Percentiles rank a stretch among this genome's conserved stretches.
phyloP scores from a whole-genome alignment of 1,284 basidiomycete genomes.

The Leucoagaricus sp. region DNA sequence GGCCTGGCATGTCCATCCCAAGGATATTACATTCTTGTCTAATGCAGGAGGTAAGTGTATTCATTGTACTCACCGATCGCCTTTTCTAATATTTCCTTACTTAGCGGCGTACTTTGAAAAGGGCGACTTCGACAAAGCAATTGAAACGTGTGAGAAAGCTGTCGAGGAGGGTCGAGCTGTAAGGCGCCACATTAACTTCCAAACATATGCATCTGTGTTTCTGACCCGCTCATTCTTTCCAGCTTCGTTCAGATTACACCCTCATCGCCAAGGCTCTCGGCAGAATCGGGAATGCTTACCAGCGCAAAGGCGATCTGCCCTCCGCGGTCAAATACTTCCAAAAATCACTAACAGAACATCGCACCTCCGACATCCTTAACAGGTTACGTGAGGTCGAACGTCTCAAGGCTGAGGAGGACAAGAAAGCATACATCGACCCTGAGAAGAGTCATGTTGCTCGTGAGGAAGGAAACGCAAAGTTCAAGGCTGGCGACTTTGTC shows the following conservation, averaged over 20 bases:
- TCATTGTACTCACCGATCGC: background rate
- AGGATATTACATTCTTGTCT: constrained; percentile 93
- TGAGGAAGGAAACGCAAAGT: constrained; percentile 90
- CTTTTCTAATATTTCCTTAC: constrained; percentile 10
- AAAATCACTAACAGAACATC: constrained; percentile 95
- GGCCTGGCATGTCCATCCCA: constrained; percentile 93
- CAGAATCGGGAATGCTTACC: constrained; percentile 86
- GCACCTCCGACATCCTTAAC: constrained; percentile 90
- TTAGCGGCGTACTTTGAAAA: constrained; percentile 92
- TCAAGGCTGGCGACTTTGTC: constrained; percentile 92
- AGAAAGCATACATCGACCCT: constrained; percentile 88
- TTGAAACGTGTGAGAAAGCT: constrained; percentile 92
- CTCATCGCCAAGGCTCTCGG: constrained; percentile 87
- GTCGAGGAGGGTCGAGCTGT: constrained; percentile 90
- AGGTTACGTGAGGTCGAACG: constrained; percentile 91
- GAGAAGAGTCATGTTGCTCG: constrained; percentile 83
- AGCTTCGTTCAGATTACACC: constrained; percentile 83
- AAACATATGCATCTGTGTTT: background rate
- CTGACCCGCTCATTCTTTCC: constrained; percentile 12
- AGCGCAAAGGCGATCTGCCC: constrained; percentile 77
- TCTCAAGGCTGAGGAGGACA: constrained; percentile 75
- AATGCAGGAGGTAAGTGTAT: constrained; percentile 75
- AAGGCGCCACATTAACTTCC: constrained; percentile 21
- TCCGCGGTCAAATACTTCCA: constrained; percentile 89
- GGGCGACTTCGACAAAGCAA: constrained; percentile 87